Evolutionary conservation across 495 filamentous ascomycete species (phyloP).

Genomic region (Lasiosphaeria miniovina): DNA sequence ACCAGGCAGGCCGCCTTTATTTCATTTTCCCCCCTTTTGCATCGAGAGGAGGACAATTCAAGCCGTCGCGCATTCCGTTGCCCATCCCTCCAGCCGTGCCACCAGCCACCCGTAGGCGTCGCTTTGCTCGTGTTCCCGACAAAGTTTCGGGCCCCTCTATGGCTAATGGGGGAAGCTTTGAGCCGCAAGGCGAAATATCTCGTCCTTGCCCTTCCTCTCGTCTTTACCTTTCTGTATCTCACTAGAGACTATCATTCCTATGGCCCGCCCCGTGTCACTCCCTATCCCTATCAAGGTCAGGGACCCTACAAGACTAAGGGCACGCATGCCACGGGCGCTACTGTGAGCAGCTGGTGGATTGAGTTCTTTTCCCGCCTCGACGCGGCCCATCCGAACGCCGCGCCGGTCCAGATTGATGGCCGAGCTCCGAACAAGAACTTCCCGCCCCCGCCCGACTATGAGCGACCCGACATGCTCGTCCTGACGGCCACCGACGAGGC

Average conservation of each 20-base stretch:
- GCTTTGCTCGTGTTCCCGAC: not conserved
- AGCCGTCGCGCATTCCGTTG: no score
- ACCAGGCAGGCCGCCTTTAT: no score
- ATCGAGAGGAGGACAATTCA: no score
- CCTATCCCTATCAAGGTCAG: not conserved
- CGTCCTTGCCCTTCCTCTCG: constrained; percentile 7
- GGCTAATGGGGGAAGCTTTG: constrained; percentile 1
- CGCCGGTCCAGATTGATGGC: not conserved
- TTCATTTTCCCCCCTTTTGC: no score
- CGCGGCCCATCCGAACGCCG: constrained; percentile 5
- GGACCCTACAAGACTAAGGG: no score
- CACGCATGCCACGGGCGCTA: no score
- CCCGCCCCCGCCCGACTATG: constrained; percentile 6
- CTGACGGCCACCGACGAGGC: constrained; percentile 3
- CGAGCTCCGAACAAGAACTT: constrained; percentile 6
- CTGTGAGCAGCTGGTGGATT: constrained; percentile 16
- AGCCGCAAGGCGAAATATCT: constrained; percentile 4
- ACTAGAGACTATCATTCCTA: constrained; percentile 1
- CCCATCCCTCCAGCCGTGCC: no score
- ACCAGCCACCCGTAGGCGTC: not conserved
- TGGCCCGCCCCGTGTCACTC: not conserved
- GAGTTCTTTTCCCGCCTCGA: constrained; percentile 22
- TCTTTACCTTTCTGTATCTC: constrained; percentile 11
- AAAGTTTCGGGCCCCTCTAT: not conserved
- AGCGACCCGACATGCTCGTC: constrained; percentile 8